Base-by-base conservation (phyloP, 2,329 filamentous ascomycete genomes). In the Epichloe sibirici region DNA sequence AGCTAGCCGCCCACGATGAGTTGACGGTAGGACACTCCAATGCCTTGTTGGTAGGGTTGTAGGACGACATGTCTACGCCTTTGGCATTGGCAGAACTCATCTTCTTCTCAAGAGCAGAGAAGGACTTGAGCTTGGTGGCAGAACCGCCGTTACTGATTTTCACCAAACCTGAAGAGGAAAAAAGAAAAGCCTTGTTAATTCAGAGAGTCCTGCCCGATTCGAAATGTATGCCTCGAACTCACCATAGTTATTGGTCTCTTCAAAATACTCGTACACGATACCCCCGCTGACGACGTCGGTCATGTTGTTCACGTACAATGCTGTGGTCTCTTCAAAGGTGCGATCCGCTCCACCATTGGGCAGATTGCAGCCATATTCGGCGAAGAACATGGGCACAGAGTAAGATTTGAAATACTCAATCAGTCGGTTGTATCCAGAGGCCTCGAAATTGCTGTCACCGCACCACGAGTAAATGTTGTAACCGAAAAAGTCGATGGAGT, bases 391-490 rank as follows among this genome's bases (percentile, higher is more conserved):
- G 49, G 93, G 93, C 4, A 97, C 88, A 8, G 88, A 88, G 78
- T 93, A 98, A 67, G 85, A 81, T 54, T 76, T 70, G 75, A 95
- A 98, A 73, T 95, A 91, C 58, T 88, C 71, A 60, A 90, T 90
- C 67, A 93, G 86, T 51, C 82, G 78, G 58, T 85, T 76, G 73
- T 90, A 98, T 50, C 89, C 88, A 5, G 93, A 96, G 53, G 76
- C 66, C 38, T 75, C 65, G 74, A 86, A 94, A 63, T 76, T 81
- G 65, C 88, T 95, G 61, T 90, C 70, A 61, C 91, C 93, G 69
- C 93, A 98, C 93, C 93, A 98, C 51, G 90, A 95, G 79, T 98
- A 98, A 74, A 97, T 95, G 78, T 98, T 98, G 85, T 97, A 97
- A 54, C 93, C 93, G 87, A 90, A 98, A 77, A 94, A 97, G 72